phyloP scores from a whole-genome alignment of 495 filamentous ascomycete species.

The Penicillium odoratum region DNA sequence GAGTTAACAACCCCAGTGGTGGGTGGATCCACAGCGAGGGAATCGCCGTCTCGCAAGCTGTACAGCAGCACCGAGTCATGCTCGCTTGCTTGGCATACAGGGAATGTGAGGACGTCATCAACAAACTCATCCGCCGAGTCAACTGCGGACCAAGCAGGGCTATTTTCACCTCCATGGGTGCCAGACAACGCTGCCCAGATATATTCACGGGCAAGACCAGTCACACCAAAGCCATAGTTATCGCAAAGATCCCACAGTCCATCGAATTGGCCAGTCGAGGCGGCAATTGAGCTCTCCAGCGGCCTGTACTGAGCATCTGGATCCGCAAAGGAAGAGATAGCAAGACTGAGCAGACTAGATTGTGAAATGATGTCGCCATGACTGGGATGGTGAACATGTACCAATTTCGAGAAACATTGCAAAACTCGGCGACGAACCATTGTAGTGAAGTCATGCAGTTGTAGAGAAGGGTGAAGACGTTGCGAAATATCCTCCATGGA shows the following conservation, averaged over 20 bases:
- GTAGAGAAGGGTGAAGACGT: conserved; percentile 80
- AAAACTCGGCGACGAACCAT: conserved; percentile 93
- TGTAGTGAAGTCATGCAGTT: conserved; percentile 85
- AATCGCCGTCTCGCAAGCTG: conserved; percentile 47
- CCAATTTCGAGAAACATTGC: conserved; percentile 89
- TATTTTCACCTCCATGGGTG: conserved; percentile 59
- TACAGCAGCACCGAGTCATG: conserved; percentile 88
- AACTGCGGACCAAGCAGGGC: conserved; percentile 60
- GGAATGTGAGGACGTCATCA: conserved; percentile 67
- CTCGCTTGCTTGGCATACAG: conserved; percentile 79
- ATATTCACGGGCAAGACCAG: conserved; percentile 78
- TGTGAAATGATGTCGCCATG: conserved; percentile 84
- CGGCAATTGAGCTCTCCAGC: conserved; percentile 88
- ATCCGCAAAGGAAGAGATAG: conserved; percentile 89
- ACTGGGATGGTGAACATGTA: conserved; percentile 78
- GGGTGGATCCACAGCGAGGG: conserved; percentile 71
- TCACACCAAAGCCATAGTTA: conserved; percentile 91
- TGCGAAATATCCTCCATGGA: conserved; percentile 85
- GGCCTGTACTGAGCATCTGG: conserved; percentile 84
- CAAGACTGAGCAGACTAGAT: conserved; percentile 89
- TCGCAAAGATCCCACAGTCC: conserved; percentile 93
- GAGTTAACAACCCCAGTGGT: conserved; percentile 92
- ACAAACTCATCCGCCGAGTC: conserved; percentile 67
- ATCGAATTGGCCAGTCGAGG: conserved; percentile 86
- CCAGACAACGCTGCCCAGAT: conserved; percentile 68